phyloP scores from a whole-genome alignment of 331 rosid genomes.

The Quercus tomentella region DNA sequence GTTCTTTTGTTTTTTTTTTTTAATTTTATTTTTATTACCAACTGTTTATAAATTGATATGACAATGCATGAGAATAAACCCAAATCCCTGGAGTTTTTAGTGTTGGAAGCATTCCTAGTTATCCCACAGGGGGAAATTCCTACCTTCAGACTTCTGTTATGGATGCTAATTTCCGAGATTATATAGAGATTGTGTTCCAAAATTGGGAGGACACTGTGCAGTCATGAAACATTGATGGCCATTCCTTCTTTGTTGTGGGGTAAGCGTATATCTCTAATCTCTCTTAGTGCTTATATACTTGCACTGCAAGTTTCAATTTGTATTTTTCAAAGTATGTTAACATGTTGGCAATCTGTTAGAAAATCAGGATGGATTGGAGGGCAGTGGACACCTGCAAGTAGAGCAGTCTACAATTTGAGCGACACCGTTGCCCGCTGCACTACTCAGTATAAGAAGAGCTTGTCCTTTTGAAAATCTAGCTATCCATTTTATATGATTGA shows the following conservation, averaged over 20 bases:
- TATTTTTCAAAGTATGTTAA: background rate
- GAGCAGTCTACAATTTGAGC: constrained; percentile 74
- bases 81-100: constrained; percentile 71
- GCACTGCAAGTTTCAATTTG: background rate
- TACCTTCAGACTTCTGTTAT: constrained; percentile 81
- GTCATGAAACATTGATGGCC: constrained; percentile 90
- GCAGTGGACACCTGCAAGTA: constrained; percentile 81
- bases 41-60: too few species aligned
- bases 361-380: constrained; percentile 78
- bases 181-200: constrained; percentile 85
- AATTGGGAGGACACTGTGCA: constrained; percentile 82
- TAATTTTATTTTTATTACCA: too few species aligned
- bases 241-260: constrained; percentile 96
- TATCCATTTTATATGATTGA: too few species aligned
- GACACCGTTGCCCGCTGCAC: constrained; percentile 82
- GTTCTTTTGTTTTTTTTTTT: too few species aligned
- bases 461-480: background rate
- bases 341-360: constrained; percentile 13
- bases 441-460: constrained; percentile 38
- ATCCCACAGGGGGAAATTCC: constrained; percentile 64
- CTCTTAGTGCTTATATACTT: background rate
- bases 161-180: constrained; percentile 73
- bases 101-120: constrained; percentile 71
- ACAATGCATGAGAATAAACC: too few species aligned
- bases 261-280: constrained; percentile 22